Base-by-base conservation (phyloP, 495 filamentous ascomycete species). In the Tuber indicum region DNA sequence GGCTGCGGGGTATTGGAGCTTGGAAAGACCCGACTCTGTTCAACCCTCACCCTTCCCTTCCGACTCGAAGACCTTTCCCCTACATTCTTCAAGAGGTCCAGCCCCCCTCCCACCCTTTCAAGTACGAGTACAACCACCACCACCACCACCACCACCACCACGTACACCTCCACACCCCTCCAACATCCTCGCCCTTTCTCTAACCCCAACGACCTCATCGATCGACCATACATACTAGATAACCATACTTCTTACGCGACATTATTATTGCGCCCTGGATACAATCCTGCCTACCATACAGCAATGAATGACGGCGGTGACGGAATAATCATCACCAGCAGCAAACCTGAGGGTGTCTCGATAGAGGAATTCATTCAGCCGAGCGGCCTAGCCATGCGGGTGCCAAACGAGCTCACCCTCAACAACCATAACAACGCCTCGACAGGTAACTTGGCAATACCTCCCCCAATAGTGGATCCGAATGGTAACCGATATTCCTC, bases 271-370 rank as follows among this genome's bases (percentile, higher is more conserved):
- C 58, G 58, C 58, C 58, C 58, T 66, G 58, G 26, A 66, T 66
- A 66, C 26, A 17, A 16, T 66, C 58, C 58, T 66, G 58, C 14
- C 26, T 66, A 66, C n/a, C 58, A 17, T 66, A 66, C 69, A 78
- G 75, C 77, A 74, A 80, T 80, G 78, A 80, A 80, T 78, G 77
- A 75, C 77, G 72, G 76, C 77, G 77, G 72, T 75, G 77, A 80
- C 77, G 77, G 78, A 79, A 73, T 79, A 79, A 26, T 77, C 77
- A 69, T 75, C 74, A 71, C 78, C 73, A 72, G 79, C 58, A 69
- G 74, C 72, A 58, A 79, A 73, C 78, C 74, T 44, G 78, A 80
- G 39, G 77, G 78, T 70, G 41, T 79, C 45, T 76, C 78, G 41
- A 74, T 79, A 39, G 78, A 80, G 36, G 78, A 80, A n/a, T 74